These are phyloP conservation scores for Pseudonitzschia pungens DNA, from an alignment of 108 stramenopile genomes.

Conservation along the genomic window DNA sequence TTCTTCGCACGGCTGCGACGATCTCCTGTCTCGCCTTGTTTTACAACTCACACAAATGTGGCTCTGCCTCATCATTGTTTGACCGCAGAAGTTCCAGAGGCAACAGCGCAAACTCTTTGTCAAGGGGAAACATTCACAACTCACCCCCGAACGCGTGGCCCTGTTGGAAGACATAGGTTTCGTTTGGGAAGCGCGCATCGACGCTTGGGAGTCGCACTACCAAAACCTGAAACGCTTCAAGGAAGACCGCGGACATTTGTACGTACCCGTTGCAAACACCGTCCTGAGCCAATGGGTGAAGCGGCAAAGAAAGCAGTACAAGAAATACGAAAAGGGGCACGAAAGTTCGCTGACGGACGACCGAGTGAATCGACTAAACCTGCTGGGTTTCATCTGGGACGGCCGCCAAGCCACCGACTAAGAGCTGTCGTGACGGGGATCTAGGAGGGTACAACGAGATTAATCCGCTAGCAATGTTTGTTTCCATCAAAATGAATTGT, in stretches of 20 bases:
- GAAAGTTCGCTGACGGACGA: conserved; percentile 43
- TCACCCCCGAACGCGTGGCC: conserved; percentile 44
- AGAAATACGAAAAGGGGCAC: conserved; percentile 20
- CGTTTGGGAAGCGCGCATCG: conserved; percentile 47
- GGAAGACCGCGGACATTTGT: conserved; percentile 36
- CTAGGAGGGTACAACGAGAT: not conserved
- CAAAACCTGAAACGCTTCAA: conserved; percentile 25
- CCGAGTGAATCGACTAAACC: conserved; percentile 40
- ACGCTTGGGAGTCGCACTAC: conserved; percentile 18
- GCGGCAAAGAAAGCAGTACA: conserved; percentile 51
- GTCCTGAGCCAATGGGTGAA: conserved; percentile 46
- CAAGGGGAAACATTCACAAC: conserved; percentile 41
- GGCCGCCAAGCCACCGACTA: conserved; percentile 12
- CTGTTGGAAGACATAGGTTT: conserved; percentile 54
- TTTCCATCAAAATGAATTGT: too few relatives aligned
- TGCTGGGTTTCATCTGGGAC: conserved; percentile 57
- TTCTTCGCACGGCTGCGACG: not conserved
- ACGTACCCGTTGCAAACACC: conserved; percentile 38
- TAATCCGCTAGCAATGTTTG: not conserved
- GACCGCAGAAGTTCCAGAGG: conserved; percentile 31
- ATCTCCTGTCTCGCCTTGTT: not conserved
- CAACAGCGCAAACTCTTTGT: conserved; percentile 51
- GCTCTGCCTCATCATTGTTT: conserved; percentile 24
- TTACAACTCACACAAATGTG: not conserved
- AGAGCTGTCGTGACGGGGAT: not conserved